phyloP scores from a whole-genome alignment of 2,329 filamentous ascomycete genomes.

The Fusarium euwallaceae region DNA sequence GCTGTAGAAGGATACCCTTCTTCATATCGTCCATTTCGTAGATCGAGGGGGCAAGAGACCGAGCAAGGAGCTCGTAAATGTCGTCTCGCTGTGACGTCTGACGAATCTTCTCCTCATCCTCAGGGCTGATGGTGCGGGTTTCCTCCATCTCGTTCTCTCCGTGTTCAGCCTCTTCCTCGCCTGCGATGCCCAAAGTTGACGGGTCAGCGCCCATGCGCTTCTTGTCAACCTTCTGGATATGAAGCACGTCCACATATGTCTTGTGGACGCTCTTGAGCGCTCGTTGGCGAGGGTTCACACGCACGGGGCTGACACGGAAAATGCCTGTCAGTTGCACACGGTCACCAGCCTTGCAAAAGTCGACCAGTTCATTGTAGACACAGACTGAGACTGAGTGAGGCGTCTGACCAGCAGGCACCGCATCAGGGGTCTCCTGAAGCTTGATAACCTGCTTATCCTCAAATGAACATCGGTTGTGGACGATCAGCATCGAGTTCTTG shows the following conservation, averaged over 20 bases:
- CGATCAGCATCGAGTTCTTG: conserved; percentile 97
- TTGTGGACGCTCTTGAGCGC: conserved; percentile 97
- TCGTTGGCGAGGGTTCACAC: conserved; percentile 92
- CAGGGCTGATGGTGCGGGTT: conserved; percentile 82
- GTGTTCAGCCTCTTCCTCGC: conserved; percentile 74
- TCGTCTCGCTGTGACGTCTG: conserved; percentile 83
- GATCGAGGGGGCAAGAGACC: conserved; percentile 93
- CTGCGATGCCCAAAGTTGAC: conserved; percentile 86
- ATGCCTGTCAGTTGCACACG: conserved; percentile 96
- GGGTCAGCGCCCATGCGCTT: conserved; percentile 92
- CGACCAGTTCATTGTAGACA: conserved; percentile 96
- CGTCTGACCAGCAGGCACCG: conserved; percentile 93
- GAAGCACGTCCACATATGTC: conserved; percentile 95
- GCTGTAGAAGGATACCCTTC: conserved; percentile 95
- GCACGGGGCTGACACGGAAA: conserved; percentile 93
- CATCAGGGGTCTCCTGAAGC: conserved; percentile 96
- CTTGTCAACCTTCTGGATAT: conserved; percentile 97
- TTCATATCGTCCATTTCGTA: conserved; percentile 99
- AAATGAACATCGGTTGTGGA: conserved; percentile 95
- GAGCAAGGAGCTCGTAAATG: conserved; percentile 91
- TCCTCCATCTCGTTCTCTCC: conserved; percentile 85
- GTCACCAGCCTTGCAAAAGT: conserved; percentile 98
- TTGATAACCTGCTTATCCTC: conserved; percentile 99
- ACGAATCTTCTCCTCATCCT: conserved; percentile 91
- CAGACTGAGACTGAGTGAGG: conserved; percentile 97